phyloP scores from a whole-genome alignment of 768 basidiomycete genomes.

The Phanerochaete carnosa region DNA sequence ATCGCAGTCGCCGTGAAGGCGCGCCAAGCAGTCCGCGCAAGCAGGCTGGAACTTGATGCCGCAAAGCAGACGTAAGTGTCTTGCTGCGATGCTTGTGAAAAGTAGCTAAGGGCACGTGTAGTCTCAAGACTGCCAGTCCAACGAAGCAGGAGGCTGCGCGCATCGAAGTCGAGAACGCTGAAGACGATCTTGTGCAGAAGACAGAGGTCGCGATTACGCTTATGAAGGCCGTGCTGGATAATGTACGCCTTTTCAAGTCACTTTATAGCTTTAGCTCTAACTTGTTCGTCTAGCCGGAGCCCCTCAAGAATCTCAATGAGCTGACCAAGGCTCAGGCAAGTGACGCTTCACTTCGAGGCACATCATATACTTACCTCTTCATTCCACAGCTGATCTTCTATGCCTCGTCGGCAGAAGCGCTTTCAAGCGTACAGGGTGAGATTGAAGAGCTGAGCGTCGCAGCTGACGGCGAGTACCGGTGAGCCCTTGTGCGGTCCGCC shows the following conservation, averaged over 20 bases:
- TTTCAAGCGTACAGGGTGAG: constrained; percentile 82
- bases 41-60: constrained; percentile 85
- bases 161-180: constrained; percentile 89
- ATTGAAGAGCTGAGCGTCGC: constrained; percentile 91
- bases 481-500: constrained; percentile 1
- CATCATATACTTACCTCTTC: neutral
- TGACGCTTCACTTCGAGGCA: constrained; percentile 10
- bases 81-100: neutral
- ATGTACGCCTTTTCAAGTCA: constrained; percentile 50
- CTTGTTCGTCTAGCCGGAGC: constrained; percentile 69
- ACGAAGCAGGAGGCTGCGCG: constrained; percentile 87
- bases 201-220: constrained; percentile 95
- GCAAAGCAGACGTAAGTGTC: constrained; percentile 78
- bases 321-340: constrained; percentile 83
- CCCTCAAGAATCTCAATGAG: constrained; percentile 90
- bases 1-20: constrained; percentile 93
- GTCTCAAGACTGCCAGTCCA: constrained; percentile 74
- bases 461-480: constrained; percentile 95
- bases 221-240: constrained; percentile 98
- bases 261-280: neutral
- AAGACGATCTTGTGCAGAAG: constrained; percentile 95
- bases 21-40: constrained; percentile 73
- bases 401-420: constrained; percentile 72
- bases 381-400: constrained; percentile 62
- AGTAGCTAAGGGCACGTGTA: constrained; percentile 26